Evolutionary conservation across 768 basidiomycete genomes (phyloP), one percentile per base, ranked within the genome.

Genomic region (Lentinula guzmanii): DNA sequence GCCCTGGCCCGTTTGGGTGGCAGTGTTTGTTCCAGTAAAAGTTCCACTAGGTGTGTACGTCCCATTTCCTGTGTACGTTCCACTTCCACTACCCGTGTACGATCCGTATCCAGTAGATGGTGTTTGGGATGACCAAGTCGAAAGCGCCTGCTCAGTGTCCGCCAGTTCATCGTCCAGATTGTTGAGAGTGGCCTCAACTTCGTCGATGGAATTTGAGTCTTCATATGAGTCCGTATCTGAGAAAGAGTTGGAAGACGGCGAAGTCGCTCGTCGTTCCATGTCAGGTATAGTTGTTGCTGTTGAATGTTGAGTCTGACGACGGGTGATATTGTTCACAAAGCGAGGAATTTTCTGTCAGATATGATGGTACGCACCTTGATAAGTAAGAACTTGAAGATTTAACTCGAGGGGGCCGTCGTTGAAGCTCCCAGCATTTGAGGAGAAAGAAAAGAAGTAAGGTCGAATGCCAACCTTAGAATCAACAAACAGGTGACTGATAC

Each of bases 101-200:
- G 52, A 53, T 16, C 59, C 59, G 11, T 51, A 52, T 52, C 50
- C 48, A 21, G 59, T 52, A 16, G 59, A 46, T 18, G 45, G 31
- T 10, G 60, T 57, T 34, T 43, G 24, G 11, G 62, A 43, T n/a
- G 83, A 83, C 89, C 89, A 90, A 64, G 86, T 76, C 0, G 85
- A 81, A 52, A 89, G 77, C 2, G 83, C 81, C 56, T 87, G 82
- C 67, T 91, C 86, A 0, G 86, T 81, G 48, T 82, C 78, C 60
- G 86, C 82, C 33, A 90, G 69, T 59, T 91, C 86, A 46, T 89
- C 75, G 62, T 91, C 90, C 21, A 92, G 72, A 59, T 81, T 79
- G 50, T 77, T 85, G 52, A 92, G 79, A 15, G 84, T 79, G 18
- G 83, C 84, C 70, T 91, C 88, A 16, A 91, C 88, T 70, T 91